Conservation (phyloP, 2,329 filamentous ascomycete genomes). For the Verticillium longisporum region DNA sequence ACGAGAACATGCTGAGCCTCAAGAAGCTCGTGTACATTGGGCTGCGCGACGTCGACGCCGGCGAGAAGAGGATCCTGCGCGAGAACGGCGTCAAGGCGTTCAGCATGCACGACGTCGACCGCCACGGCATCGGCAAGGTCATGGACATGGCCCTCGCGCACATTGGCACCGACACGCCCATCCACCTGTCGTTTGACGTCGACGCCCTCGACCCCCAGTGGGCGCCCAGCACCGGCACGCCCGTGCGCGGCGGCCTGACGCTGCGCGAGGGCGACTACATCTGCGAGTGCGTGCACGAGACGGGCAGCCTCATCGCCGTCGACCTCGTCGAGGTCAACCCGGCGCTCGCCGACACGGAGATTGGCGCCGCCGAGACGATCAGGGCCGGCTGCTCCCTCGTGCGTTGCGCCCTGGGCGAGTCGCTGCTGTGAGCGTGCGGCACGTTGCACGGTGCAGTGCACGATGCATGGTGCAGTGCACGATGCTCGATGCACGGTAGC, state of each 20-base stretch:
- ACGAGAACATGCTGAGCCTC: conserved; percentile 61
- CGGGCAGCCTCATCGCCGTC: conserved; percentile 70
- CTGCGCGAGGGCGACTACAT: conserved; percentile 96
- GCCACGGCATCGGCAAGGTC: conserved; percentile 86
- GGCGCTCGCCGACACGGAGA: conserved; percentile 52
- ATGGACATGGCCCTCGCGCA: conserved; percentile 98
- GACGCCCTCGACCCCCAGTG: conserved; percentile 94
- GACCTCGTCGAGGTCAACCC: conserved; percentile 82
- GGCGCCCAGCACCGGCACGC: conserved; percentile 93
- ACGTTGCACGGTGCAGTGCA: neutral
- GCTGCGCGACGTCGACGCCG: conserved; percentile 83
- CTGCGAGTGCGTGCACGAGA: conserved; percentile 78
- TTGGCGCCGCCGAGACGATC: conserved; percentile 77
- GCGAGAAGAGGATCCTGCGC: conserved; percentile 85
- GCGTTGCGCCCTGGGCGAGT: conserved; percentile 86
- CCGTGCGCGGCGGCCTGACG: conserved; percentile 87
- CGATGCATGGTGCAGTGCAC: too few relatives aligned
- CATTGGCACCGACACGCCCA: conserved; percentile 89
- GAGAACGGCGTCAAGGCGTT: conserved; percentile 93
- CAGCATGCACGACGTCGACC: conserved; percentile 96
- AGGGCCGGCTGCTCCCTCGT: conserved; percentile 87
- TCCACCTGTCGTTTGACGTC: conserved; percentile 95
- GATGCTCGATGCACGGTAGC: too few relatives aligned
- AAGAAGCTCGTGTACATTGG: conserved; percentile 97
- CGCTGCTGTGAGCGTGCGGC: conserved; percentile 54